Evolutionary conservation across 306 rosid genomes (phyloP).

Genomic region (Echinosophora koreensis): DNA sequence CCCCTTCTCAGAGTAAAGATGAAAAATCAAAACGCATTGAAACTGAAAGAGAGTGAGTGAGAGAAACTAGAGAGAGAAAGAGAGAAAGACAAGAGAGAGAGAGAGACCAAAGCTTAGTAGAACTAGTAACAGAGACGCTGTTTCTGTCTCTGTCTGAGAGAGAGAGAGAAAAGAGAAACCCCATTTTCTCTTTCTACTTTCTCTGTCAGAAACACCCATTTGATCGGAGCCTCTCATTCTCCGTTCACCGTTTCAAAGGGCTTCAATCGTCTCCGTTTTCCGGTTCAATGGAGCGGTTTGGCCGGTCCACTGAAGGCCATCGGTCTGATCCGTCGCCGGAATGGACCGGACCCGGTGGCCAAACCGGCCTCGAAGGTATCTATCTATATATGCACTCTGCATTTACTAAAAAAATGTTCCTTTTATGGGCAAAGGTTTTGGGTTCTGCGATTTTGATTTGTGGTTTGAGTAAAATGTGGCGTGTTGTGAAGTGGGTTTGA

Average conservation of each 20-base stretch:
- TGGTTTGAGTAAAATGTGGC: conserved; percentile 53
- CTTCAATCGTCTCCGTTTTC: background rate
- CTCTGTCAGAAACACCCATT: conserved; percentile 53
- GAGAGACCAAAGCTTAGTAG: background rate
- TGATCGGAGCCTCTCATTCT: conserved; percentile 73
- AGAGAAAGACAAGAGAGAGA: conserved; percentile 26
- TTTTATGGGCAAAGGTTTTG: conserved; percentile 19
- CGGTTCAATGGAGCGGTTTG: conserved; percentile 80
- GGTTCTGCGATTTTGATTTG: conserved; percentile 52
- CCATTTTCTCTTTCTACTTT: conserved; percentile 43
- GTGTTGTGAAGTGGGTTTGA: conserved; percentile 53
- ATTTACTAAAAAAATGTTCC: conserved; percentile 34
- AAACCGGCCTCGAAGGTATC: conserved; percentile 75
- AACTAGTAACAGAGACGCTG: conserved; percentile 39
- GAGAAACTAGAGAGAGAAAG: conserved; percentile 35
- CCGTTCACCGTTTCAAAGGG: background rate
- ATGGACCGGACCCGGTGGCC: conserved; percentile 66
- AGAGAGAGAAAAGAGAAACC: conserved; percentile 46
- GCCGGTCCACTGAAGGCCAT: conserved; percentile 69
- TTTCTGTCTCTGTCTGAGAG: conserved; percentile 21
- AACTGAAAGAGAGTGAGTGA: conserved; percentile 53
- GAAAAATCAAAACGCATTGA: conserved; percentile 59
- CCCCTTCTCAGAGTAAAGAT: conserved; percentile 31
- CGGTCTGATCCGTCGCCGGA: conserved; percentile 90
- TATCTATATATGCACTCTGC: conserved; percentile 29